Evolutionary conservation across 2,329 filamentous ascomycete species (phyloP).

Genomic region (Nakataea oryzae): DNA sequence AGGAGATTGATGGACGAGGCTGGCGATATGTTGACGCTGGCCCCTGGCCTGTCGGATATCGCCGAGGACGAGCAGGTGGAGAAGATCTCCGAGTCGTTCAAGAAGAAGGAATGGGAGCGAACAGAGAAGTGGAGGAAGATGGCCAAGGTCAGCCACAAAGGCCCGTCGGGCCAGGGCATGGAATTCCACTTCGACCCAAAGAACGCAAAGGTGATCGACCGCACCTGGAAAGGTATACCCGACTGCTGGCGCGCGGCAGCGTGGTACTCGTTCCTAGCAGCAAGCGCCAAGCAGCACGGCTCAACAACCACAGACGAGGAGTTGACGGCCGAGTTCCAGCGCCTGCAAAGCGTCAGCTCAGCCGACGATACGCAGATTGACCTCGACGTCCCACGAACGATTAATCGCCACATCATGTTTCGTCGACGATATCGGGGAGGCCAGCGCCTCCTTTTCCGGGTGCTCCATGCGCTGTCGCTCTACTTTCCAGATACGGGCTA

Average conservation of each 20-base stretch:
- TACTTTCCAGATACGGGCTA: slow-evolving; percentile 90
- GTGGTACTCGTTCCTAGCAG: slow-evolving; percentile 85
- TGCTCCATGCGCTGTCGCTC: slow-evolving; percentile 82
- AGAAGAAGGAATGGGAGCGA: slow-evolving; percentile 51
- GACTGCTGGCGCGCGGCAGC: slow-evolving; percentile 89
- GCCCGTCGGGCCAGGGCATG: slow-evolving; percentile 44
- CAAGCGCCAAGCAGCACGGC: slow-evolving; percentile 50
- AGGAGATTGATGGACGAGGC: slow-evolving; percentile 53
- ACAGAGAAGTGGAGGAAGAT: slow-evolving; percentile 60
- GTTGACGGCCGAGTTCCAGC: slow-evolving; percentile 52
- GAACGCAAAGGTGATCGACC: slow-evolving; percentile 75
- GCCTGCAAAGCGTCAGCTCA: slow-evolving; percentile 62
- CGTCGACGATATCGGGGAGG: slow-evolving; percentile 82
- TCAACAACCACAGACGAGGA: slow-evolving; percentile 18
- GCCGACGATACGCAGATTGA: slow-evolving; percentile 96
- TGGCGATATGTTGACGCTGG: slow-evolving; percentile 54
- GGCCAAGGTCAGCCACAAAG: slow-evolving; percentile 45
- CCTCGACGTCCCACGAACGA: slow-evolving; percentile 89
- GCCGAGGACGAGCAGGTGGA: slow-evolving; percentile 44
- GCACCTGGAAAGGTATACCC: slow-evolving; percentile 97
- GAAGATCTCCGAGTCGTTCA: slow-evolving; percentile 42
- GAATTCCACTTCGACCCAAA: slow-evolving; percentile 70
- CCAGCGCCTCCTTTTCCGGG: slow-evolving; percentile 82
- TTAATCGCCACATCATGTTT: slow-evolving; percentile 97
- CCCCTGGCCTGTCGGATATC: slow-evolving; percentile 44